Conservation (phyloP, 2,329 filamentous ascomycete species). For the Ceratocystis eucalypticola region DNA sequence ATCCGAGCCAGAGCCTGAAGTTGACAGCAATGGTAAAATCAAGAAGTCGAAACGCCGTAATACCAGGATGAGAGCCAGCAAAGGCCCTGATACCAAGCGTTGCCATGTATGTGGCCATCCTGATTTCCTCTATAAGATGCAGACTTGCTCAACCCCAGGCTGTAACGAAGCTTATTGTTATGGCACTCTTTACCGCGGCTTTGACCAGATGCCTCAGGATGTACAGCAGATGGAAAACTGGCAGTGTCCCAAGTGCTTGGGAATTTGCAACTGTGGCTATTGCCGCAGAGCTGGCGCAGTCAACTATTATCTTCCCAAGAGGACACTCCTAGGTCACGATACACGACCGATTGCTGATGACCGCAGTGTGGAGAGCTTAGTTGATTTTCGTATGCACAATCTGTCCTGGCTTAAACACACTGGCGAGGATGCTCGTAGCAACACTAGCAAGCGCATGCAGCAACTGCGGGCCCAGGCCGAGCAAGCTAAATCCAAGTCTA, state of each 20-base stretch:
- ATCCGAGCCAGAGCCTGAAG: conserved; percentile 39
- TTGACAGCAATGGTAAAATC: conserved; percentile 41
- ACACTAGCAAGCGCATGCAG: conserved; percentile 45
- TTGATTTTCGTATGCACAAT: conserved; percentile 85
- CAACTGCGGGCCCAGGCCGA: conserved; percentile 42
- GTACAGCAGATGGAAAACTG: conserved; percentile 71
- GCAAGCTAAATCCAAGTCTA: conserved; percentile 36
- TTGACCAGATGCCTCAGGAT: conserved; percentile 74
- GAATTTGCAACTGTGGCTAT: conserved; percentile 73
- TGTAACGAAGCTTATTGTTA: conserved; percentile 79
- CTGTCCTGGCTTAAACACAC: conserved; percentile 60
- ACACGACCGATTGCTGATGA: conserved; percentile 82
- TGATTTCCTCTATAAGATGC: conserved; percentile 74
- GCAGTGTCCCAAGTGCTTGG: conserved; percentile 76
- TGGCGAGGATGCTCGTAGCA: conserved; percentile 44
- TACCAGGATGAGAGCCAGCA: not conserved
- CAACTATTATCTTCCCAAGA: conserved; percentile 71
- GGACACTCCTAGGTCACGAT: conserved; percentile 78
- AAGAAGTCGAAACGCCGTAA: conserved; percentile 28
- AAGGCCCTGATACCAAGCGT: conserved; percentile 41
- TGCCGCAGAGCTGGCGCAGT: conserved; percentile 58
- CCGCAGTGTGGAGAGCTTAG: conserved; percentile 75
- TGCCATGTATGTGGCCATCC: conserved; percentile 78
- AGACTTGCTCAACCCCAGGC: conserved; percentile 54
- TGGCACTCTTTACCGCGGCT: conserved; percentile 80